phyloP scores from a whole-genome alignment of 2,329 filamentous ascomycete species.

The Monosporascus cannonballus region DNA sequence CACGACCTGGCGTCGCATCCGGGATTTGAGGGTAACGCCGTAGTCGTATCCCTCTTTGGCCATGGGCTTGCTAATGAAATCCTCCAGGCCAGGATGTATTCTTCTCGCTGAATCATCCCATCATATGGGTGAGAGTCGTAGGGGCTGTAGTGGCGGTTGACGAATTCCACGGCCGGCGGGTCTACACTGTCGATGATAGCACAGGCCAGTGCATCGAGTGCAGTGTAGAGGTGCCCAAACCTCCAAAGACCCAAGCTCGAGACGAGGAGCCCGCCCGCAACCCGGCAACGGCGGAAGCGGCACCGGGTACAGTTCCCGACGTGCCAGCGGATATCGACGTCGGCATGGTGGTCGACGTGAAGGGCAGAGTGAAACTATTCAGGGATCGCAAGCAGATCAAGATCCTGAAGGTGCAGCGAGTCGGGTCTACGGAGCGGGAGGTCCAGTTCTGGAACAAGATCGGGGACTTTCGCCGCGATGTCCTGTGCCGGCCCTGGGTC shows the following conservation, averaged over 20 bases:
- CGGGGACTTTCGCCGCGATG: conserved; percentile 39
- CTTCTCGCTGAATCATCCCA: conserved; percentile 68
- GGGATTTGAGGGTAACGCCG: conserved; percentile 46
- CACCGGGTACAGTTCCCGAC: conserved; percentile 1
- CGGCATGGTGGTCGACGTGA: conserved; percentile 51
- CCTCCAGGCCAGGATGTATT: conserved; percentile 46
- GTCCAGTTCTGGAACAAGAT: conserved; percentile 54
- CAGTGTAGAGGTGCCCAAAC: conserved; percentile 19
- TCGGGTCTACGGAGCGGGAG: conserved; percentile 51
- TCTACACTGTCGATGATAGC: conserved; percentile 60
- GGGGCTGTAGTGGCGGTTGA: conserved; percentile 63
- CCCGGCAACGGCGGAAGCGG: not conserved
- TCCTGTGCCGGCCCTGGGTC: conserved; percentile 50
- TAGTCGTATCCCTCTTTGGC: not conserved
- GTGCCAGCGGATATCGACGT: conserved; percentile 31
- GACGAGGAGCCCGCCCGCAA: not conserved
- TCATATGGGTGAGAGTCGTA: conserved; percentile 67
- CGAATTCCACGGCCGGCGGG: conserved; percentile 38
- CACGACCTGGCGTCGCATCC: conserved; percentile 38
- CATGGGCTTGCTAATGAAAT: not conserved
- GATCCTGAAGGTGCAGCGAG: conserved; percentile 40
- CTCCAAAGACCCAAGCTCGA: conserved; percentile 1
- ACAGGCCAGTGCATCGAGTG: conserved; percentile 55
- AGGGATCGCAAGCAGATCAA: conserved; percentile 45
- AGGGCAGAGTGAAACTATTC: conserved; percentile 44